A percentile compares a stretch with the other conserved stretches of the same genome.
Conservation (phyloP, 768 basidiomycete genomes). For the Zangia roseola region DNA sequence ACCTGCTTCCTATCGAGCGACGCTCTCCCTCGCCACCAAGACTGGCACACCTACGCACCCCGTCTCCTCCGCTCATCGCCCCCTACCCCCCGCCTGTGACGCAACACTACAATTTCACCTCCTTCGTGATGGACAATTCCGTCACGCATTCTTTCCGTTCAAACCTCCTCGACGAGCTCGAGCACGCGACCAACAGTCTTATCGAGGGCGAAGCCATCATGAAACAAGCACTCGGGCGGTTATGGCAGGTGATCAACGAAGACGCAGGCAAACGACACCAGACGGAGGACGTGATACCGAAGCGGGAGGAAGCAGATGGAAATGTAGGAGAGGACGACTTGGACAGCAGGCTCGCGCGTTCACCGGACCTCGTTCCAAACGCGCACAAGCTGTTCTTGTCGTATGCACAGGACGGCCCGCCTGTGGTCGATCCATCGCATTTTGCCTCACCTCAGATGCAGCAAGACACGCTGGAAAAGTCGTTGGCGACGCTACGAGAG, state of each 20-base stretch:
- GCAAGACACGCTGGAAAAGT: conserved; percentile 69
- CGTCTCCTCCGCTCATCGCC: conserved; percentile 74
- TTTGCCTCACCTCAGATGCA: conserved; percentile 67
- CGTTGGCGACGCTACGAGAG: conserved; percentile 69
- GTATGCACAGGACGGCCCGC: conserved; percentile 43
- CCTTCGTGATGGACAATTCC: conserved; percentile 83
- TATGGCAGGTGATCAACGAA: conserved; percentile 82
- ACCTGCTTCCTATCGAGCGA: conserved; percentile 55
- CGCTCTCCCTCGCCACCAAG: conserved; percentile 71
- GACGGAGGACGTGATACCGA: conserved; percentile 52
- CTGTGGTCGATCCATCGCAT: conserved; percentile 58
- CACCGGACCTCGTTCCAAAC: conserved; percentile 64
- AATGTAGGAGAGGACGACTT: conserved; percentile 39
- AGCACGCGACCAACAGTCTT: conserved; percentile 77
- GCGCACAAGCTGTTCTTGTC: conserved; percentile 68
- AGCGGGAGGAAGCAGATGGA: conserved; percentile 68
- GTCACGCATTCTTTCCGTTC: conserved; percentile 85
- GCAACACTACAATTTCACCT: conserved; percentile 74
- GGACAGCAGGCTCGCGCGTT: conserved; percentile 50
- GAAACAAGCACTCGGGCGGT: conserved; percentile 68
- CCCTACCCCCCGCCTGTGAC: conserved; percentile 70
- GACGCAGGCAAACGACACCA: conserved; percentile 46
- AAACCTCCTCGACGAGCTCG: conserved; percentile 71
- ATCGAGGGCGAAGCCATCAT: conserved; percentile 80
- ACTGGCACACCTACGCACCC: conserved; percentile 74